Percentiles rank a stretch among this genome's conserved stretches.
phyloP scores from a whole-genome alignment of 2,329 filamentous ascomycete genomes.

The Penicillium freii region DNA sequence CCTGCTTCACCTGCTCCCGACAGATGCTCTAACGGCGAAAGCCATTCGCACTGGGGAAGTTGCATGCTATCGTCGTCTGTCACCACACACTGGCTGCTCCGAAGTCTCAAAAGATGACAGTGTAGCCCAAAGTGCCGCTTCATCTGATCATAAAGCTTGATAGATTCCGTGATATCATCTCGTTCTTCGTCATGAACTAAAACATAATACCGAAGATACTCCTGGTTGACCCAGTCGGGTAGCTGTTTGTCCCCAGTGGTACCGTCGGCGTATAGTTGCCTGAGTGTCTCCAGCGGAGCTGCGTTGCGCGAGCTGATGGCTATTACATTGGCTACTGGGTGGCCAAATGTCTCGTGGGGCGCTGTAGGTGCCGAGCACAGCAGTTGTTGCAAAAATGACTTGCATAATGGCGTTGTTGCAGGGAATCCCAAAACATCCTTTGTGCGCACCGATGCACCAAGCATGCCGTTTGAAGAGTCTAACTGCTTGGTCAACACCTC shows the following conservation, averaged over 20 bases:
- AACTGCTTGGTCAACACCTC: constrained; percentile 77
- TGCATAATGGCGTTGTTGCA: constrained; percentile 73
- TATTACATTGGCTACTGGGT: constrained; percentile 91
- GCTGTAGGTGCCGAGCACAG: constrained; percentile 75
- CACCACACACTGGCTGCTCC: constrained; percentile 79
- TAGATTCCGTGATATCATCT: constrained; percentile 87
- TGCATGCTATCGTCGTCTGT: constrained; percentile 88
- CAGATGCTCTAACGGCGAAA: constrained; percentile 81
- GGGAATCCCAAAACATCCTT: constrained; percentile 33
- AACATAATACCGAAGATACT: constrained; percentile 94
- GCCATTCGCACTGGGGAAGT: constrained; percentile 81
- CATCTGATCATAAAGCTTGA: constrained; percentile 94
- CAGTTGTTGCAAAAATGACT: constrained; percentile 77
- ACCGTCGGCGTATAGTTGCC: constrained; percentile 81
- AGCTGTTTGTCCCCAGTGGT: constrained; percentile 70
- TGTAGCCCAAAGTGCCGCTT: constrained; percentile 96
- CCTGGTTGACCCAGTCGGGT: constrained; percentile 82
- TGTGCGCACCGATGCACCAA: constrained; percentile 28
- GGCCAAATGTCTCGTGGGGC: constrained; percentile 88
- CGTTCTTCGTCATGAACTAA: constrained; percentile 94
- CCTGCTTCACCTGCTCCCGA: constrained; percentile 66
- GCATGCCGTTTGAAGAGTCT: constrained; percentile 65
- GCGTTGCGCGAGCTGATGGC: constrained; percentile 88
- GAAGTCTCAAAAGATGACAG: constrained; percentile 83
- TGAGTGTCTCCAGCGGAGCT: constrained; percentile 80